phyloP scores from a whole-genome alignment of 2,329 filamentous ascomycete species.

The Pseudogymnoascus sp. region DNA sequence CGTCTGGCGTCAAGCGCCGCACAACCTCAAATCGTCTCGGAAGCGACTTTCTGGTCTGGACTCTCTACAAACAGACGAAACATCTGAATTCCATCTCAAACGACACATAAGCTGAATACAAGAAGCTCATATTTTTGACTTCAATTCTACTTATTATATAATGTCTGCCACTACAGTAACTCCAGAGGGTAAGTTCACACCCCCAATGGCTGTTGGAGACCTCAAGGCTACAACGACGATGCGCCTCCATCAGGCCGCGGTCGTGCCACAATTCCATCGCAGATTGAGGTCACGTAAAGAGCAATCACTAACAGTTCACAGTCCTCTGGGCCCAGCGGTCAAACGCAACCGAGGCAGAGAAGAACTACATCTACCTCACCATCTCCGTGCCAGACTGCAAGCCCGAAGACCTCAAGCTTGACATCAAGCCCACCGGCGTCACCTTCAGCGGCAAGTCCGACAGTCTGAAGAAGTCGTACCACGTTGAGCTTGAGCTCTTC shows the following conservation, averaged over 20 bases:
- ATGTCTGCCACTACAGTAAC: slow-evolving; percentile 12
- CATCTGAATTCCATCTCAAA: slow-evolving; percentile 9
- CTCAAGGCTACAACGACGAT: slow-evolving; percentile 3
- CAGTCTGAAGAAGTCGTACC: slow-evolving; percentile 80
- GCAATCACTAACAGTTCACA: slow-evolving; percentile 32
- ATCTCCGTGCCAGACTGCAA: slow-evolving; percentile 83
- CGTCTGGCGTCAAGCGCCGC: slow-evolving; percentile 11
- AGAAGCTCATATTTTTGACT: slow-evolving; percentile 5
- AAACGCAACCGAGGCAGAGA: slow-evolving; percentile 66
- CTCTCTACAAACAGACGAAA: slow-evolving; percentile 6
- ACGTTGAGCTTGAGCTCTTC: slow-evolving; percentile 80
- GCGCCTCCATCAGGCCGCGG: neutral
- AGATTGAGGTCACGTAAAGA: neutral
- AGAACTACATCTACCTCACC: slow-evolving; percentile 93
- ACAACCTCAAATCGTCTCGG: slow-evolving; percentile 8
- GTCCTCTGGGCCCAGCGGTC: slow-evolving; percentile 99
- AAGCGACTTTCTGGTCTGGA: slow-evolving; percentile 9
- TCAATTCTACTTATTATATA: slow-evolving; percentile 4
- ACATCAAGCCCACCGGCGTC: slow-evolving; percentile 70
- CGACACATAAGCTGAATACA: slow-evolving; percentile 7
- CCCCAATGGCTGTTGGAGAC: neutral
- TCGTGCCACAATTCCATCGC: neutral
- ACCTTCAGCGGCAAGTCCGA: slow-evolving; percentile 77
- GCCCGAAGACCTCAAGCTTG: slow-evolving; percentile 68
- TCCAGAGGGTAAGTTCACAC: slow-evolving; percentile 12